phyloP scores from a whole-genome alignment of 2,329 filamentous ascomycete genomes.

The Zasmidium cellare region DNA sequence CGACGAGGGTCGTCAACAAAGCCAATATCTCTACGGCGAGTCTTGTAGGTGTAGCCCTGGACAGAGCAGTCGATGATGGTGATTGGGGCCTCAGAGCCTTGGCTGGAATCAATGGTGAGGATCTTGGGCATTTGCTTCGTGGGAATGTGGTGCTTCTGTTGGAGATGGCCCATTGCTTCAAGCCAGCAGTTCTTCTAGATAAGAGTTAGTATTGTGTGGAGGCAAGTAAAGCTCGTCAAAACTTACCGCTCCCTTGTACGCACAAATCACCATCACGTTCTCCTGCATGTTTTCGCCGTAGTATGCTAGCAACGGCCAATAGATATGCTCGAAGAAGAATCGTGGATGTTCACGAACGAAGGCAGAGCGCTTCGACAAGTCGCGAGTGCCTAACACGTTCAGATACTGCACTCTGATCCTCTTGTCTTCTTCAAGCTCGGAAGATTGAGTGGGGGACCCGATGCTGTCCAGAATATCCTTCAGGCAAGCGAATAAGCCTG shows the following conservation, averaged over 20 bases:
- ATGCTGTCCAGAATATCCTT: conserved; percentile 11
- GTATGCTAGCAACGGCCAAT: conserved; percentile 5
- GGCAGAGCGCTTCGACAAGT: conserved; percentile 12
- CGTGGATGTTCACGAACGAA: conserved; percentile 19
- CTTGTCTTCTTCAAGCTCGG: conserved; percentile 9
- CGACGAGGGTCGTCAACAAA: conserved; percentile 7
- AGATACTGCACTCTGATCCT: conserved; percentile 18
- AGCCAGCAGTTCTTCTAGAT: conserved; percentile 2
- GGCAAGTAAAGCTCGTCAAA: too few species aligned
- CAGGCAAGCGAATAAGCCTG: conserved; percentile 15
- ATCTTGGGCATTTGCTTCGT: conserved; percentile 4
- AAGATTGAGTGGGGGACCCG: neutral
- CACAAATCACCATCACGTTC: conserved; percentile 10
- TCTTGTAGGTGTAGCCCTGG: conserved; percentile 1
- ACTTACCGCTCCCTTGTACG: conserved; percentile 4
- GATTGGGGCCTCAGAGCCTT: conserved; percentile 10
- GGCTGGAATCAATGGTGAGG: conserved; percentile 10
- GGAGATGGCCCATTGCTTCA: neutral
- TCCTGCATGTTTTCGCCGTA: conserved; percentile 7
- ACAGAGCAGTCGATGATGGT: conserved; percentile 11
- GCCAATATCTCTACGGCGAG: conserved; percentile 1
- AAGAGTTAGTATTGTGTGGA: too few species aligned
- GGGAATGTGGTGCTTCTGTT: conserved; percentile 5
- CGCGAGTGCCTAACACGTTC: conserved; percentile 12
- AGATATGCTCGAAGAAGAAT: conserved; percentile 19